These are phyloP conservation scores for Pulveroboletus sp. DNA, from an alignment of 768 basidiomycete species.

Conservation along the genomic window DNA sequence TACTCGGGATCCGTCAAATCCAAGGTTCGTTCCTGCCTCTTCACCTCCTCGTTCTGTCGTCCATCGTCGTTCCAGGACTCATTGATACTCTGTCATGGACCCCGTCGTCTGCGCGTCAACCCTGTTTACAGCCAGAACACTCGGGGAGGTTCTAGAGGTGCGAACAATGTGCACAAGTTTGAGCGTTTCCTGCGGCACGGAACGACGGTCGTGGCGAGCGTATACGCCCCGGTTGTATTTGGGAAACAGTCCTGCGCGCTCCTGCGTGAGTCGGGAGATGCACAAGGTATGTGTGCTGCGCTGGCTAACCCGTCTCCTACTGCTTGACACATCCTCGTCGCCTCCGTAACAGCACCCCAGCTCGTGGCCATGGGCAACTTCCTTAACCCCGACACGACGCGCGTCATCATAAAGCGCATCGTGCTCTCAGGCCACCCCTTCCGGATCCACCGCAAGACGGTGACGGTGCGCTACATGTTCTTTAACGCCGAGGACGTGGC, in stretches of 20 bases:
- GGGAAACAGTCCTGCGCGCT: conserved; percentile 75
- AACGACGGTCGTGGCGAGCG: conserved; percentile 74
- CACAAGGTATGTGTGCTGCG: conserved; percentile 46
- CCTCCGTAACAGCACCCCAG: conserved; percentile 49
- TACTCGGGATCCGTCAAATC: conserved; percentile 84
- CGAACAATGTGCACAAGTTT: conserved; percentile 97
- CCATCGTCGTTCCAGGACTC: conserved; percentile 63
- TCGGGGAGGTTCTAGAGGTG: conserved; percentile 82
- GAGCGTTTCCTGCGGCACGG: conserved; percentile 88
- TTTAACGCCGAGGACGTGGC: conserved; percentile 90
- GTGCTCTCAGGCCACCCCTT: conserved; percentile 94
- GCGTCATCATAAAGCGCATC: conserved; percentile 90
- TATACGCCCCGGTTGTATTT: conserved; percentile 85
- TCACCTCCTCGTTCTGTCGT: not conserved
- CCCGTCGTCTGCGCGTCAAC: conserved; percentile 76
- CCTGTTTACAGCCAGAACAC: conserved; percentile 93
- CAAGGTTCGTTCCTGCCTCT: conserved; percentile 49
- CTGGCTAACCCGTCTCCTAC: not conserved
- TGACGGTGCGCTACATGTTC: conserved; percentile 98
- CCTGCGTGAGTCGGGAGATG: conserved; percentile 62
- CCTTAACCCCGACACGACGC: conserved; percentile 83
- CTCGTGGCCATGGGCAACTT: conserved; percentile 90
- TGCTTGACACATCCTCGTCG: not conserved
- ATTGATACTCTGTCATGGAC: conserved; percentile 83
- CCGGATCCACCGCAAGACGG: conserved; percentile 95